Evolutionary conservation across 257 asterid genomes (phyloP), one percentile per base, ranked within the genome.

Genomic region (Solanum tacnaense): DNA sequence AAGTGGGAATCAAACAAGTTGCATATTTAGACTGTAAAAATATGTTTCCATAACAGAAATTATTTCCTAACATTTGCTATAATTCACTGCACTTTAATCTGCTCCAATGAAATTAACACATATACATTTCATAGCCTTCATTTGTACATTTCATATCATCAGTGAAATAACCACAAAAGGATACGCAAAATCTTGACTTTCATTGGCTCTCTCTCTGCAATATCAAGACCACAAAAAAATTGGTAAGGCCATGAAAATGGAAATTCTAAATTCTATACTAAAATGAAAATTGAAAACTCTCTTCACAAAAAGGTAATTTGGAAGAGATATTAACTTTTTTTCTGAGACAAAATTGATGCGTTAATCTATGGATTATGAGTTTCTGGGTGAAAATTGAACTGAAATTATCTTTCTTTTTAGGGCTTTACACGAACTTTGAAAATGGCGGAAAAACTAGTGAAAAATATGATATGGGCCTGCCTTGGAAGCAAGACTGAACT

Each of bases 131-230:
- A 21, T 25, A 60, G 34, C 5, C 32, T 49, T n/a, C 25, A 49
- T 65, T 18, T 75, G 67, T 20, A 13, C 32, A n/a, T 36, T 16
- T 11, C 71, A 84, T 23, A 58, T 84, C 36, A 86, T 84, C 36
- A 86, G 1, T 15, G 38, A 46, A 9, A 60, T 41, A 13, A 71
- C 16, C 29, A 11, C 60, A 41, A 39, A 88, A 96, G 98, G 98
- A 95, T 96, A 94, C 97, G 94, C 65, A 94, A 73, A 89, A 96
- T 94, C 93, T 95, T 96, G 88, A 96, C 98, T 89, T 95, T 96
- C 98, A 96, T 94, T 89, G 88, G 89, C 92, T 82, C 88, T 35
- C 88, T 36, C 70, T 93, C 97, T 95, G 95, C 93, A 90, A 88
- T 75, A 89, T 56, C 86, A 85, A 39, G 75, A 78, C 46, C 84